Conservation (phyloP, 768 basidiomycete genomes). For the Mycena leptocephala region DNA sequence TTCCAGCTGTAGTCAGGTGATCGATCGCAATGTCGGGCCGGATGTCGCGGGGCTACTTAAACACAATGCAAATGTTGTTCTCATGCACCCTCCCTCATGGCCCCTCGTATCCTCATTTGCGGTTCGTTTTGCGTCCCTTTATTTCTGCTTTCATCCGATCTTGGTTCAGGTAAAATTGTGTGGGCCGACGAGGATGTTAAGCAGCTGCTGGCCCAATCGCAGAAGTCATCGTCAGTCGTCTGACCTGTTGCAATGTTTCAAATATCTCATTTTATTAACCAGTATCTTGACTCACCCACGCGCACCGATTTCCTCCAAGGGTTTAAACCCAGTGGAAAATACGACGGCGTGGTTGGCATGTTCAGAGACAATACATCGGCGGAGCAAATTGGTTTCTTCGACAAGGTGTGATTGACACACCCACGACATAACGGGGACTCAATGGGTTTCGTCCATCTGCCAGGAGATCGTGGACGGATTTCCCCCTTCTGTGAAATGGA, state of each 20-base stretch:
- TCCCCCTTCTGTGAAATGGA: constrained; percentile 82
- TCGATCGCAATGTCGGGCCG: constrained; percentile 11
- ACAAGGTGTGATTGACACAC: constrained; percentile 54
- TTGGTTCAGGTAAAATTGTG: constrained; percentile 71
- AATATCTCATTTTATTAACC: constrained; percentile 45
- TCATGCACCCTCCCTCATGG: constrained; percentile 35
- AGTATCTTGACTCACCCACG: constrained; percentile 72
- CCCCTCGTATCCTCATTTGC: constrained; percentile 48
- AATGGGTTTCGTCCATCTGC: constrained; percentile 80
- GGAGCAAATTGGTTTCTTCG: constrained; percentile 80
- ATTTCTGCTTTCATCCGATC: background rate
- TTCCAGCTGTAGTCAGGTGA: background rate
- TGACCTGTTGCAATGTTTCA: constrained; percentile 8
- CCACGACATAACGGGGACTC: constrained; percentile 63
- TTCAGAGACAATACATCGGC: constrained; percentile 85
- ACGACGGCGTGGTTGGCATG: constrained; percentile 80
- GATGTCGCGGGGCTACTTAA: constrained; percentile 8
- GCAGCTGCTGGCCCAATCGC: constrained; percentile 76
- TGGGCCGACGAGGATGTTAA: constrained; percentile 88
- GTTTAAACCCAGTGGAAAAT: constrained; percentile 79
- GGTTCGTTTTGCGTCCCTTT: constrained; percentile 33
- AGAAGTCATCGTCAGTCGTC: constrained; percentile 79
- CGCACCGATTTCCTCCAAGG: constrained; percentile 81
- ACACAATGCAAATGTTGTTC: background rate
- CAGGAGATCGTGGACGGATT: constrained; percentile 78